phyloP scores from a whole-genome alignment of 2,329 filamentous ascomycete genomes.

The Exophiala alcalophila region DNA sequence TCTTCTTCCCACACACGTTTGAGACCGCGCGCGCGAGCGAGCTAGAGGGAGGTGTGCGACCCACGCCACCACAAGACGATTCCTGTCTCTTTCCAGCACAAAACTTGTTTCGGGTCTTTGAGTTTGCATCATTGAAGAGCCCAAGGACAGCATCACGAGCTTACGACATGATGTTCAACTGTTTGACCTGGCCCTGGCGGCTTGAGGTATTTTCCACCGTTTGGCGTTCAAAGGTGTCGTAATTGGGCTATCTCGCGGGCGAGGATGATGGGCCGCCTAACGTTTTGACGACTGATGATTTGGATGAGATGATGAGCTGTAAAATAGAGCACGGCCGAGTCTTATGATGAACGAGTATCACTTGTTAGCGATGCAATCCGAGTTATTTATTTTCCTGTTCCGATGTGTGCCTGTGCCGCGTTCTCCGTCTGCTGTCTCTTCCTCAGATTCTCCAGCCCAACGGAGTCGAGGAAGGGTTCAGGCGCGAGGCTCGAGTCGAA shows the following conservation, averaged over 20 bases:
- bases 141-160: too few relatives aligned
- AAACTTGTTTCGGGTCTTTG: too few relatives aligned
- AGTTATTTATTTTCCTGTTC: constrained; percentile 8
- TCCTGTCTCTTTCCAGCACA: too few relatives aligned
- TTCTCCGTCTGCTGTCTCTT: constrained; percentile 24
- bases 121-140: too few relatives aligned
- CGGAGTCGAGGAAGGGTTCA: constrained; percentile 42
- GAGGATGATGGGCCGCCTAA: constrained; percentile 19
- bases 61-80: too few relatives aligned
- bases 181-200: constrained; percentile 18
- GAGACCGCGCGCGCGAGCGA: too few relatives aligned
- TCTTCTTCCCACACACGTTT: not conserved
- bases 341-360: constrained; percentile 14
- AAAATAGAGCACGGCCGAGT: constrained; percentile 12
- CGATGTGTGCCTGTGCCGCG: constrained; percentile 1
- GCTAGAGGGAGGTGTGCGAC: too few relatives aligned
- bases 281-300: constrained; percentile 26
- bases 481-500: constrained; percentile 36
- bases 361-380: too few relatives aligned
- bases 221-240: constrained; percentile 12
- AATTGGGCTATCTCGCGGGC: not conserved
- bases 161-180: constrained; percentile 9
- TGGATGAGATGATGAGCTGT: constrained; percentile 26
- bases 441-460: constrained; percentile 34
- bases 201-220: constrained; percentile 9